Percentiles rank a stretch among this genome's conserved stretches.
Evolutionary conservation across 371 early-diverging fungal genomes (phyloP).

Genomic region (Sporodiniella umbellata): DNA sequence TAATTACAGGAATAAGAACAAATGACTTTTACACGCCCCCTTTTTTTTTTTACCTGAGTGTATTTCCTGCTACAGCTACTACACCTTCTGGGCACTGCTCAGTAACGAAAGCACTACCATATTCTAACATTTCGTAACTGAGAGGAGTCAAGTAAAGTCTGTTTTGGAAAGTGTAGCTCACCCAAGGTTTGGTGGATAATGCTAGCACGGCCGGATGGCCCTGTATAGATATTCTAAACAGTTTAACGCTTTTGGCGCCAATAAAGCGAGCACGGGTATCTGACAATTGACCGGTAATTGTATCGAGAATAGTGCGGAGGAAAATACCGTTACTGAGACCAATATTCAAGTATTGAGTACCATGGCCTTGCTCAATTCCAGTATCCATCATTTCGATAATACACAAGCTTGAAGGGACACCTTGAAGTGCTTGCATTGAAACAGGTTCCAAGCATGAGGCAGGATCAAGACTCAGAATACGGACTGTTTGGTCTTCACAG

Average conservation of each 20-base stretch:
- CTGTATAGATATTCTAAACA: slow-evolving; percentile 67
- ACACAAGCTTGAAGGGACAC: slow-evolving; percentile 53
- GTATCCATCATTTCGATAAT: slow-evolving; percentile 79
- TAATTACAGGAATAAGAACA: not conserved
- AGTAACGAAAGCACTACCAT: slow-evolving; percentile 82
- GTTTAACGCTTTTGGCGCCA: slow-evolving; percentile 81
- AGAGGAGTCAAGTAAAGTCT: slow-evolving; percentile 55
- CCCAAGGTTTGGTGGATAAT: slow-evolving; percentile 87
- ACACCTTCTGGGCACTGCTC: slow-evolving; percentile 90
- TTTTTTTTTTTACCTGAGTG: slow-evolving; percentile 50
- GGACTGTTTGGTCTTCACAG: slow-evolving; percentile 89
- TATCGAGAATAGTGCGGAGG: slow-evolving; percentile 84
- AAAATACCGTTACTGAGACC: slow-evolving; percentile 91
- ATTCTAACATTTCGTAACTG: slow-evolving; percentile 77
- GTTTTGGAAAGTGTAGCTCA: slow-evolving; percentile 79
- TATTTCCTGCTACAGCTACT: slow-evolving; percentile 85
- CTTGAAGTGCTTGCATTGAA: slow-evolving; percentile 75
- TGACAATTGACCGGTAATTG: slow-evolving; percentile 77
- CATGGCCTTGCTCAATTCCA: slow-evolving; percentile 53
- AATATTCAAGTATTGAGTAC: slow-evolving; percentile 80
- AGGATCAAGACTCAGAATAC: slow-evolving; percentile 85
- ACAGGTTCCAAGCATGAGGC: slow-evolving; percentile 74
- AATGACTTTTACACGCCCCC: too few relatives aligned
- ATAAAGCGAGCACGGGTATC: slow-evolving; percentile 88
- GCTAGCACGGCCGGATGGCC: slow-evolving; percentile 79